Evolutionary conservation across 1,284 basidiomycete species (phyloP).

Genomic region (Microbotryomycetes sp.): DNA sequence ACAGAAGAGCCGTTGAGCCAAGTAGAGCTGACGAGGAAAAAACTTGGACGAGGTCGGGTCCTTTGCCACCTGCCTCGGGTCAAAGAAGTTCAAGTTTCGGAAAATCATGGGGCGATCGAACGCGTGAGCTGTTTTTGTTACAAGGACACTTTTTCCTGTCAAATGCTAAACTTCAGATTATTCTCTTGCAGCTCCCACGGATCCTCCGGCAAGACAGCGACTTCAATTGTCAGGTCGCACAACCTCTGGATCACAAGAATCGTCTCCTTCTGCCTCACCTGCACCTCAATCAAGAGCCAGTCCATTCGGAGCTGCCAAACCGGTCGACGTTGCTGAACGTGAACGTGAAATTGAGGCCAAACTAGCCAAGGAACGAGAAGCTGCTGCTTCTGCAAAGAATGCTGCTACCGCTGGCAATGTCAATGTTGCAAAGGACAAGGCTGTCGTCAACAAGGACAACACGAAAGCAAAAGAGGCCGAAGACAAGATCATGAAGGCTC

Average conservation of each 20-base stretch:
- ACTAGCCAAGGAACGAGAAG: conserved; percentile 55
- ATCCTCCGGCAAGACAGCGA: conserved; percentile 16
- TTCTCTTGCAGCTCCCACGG: conserved; percentile 1
- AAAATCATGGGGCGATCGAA: conserved; percentile 3
- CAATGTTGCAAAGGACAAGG: not conserved
- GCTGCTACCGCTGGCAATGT: not conserved
- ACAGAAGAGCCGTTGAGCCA: not conserved
- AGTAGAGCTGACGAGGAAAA: conserved; percentile 19
- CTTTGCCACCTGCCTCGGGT: conserved; percentile 3
- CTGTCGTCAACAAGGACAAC: no score
- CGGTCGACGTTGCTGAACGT: conserved; percentile 70
- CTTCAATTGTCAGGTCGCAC: conserved; percentile 30
- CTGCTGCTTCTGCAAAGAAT: not conserved
- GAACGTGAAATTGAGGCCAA: conserved; percentile 68
- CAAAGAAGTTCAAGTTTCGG: conserved; percentile 5
- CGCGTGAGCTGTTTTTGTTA: conserved; percentile 6
- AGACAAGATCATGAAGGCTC: not conserved
- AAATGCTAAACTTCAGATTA: not conserved
- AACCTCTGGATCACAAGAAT: conserved; percentile 5
- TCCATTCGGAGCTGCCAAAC: conserved; percentile 87
- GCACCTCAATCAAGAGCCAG: conserved; percentile 64
- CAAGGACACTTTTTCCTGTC: not conserved
- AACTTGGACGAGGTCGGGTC: conserved; percentile 21
- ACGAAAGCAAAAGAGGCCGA: not conserved
- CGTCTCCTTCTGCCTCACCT: conserved; percentile 66